phyloP scores from a whole-genome alignment of 257 asterid genomes.

The Henckelia pumila region DNA sequence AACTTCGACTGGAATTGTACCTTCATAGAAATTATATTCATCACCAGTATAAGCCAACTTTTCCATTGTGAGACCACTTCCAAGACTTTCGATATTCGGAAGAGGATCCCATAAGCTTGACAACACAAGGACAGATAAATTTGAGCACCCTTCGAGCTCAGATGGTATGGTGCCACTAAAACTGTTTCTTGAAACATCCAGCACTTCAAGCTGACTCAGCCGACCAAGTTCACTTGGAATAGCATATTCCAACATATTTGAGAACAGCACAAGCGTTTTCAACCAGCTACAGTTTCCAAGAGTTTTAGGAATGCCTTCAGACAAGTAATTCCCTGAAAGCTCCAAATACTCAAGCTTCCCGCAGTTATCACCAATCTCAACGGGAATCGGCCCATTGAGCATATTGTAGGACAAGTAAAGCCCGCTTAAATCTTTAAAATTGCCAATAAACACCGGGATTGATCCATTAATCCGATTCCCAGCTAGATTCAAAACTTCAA shows the following conservation, averaged over 20 bases:
- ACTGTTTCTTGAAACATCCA: conserved; percentile 84
- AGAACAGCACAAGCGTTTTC: conserved; percentile 60
- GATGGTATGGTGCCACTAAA: conserved; percentile 70
- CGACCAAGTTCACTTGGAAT: conserved; percentile 71
- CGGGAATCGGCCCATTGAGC: conserved; percentile 67
- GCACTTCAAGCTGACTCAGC: conserved; percentile 67
- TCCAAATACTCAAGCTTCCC: conserved; percentile 73
- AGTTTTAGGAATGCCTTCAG: conserved; percentile 54
- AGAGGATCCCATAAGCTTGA: conserved; percentile 88
- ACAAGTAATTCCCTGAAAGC: conserved; percentile 71
- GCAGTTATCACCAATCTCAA: conserved; percentile 63
- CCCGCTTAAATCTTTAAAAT: conserved; percentile 59
- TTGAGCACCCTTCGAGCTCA: conserved; percentile 66
- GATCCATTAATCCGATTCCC: conserved; percentile 76
- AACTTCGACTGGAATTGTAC: conserved; percentile 58
- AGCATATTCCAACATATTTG: conserved; percentile 75
- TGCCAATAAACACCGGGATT: conserved; percentile 52
- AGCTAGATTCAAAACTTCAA: conserved; percentile 70
- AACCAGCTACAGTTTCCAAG: conserved; percentile 65
- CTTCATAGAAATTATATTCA: conserved; percentile 78
- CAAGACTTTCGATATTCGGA: conserved; percentile 38
- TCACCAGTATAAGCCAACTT: conserved; percentile 42
- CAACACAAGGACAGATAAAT: conserved; percentile 64
- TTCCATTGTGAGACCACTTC: conserved; percentile 26
- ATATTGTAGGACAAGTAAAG: conserved; percentile 80